Evolutionary conservation across 495 filamentous ascomycete genomes (phyloP).

Genomic region (Astrocystis sublimbata): DNA sequence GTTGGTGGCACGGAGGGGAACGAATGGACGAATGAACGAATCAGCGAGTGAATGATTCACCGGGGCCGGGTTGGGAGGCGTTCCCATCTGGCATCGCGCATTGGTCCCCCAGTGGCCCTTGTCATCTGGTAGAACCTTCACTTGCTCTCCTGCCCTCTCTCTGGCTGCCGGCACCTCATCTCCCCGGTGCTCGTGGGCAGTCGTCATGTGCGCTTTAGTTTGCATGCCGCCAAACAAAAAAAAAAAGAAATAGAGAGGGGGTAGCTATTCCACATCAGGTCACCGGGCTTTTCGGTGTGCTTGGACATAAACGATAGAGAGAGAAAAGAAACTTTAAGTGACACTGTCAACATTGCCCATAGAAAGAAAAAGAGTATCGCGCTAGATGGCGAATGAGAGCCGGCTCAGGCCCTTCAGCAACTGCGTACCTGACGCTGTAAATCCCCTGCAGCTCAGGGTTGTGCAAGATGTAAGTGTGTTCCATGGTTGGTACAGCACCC

Average conservation of each 20-base stretch:
- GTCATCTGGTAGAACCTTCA: neutral
- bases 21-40: too few relatives aligned
- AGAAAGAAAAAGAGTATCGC: constrained; percentile 10
- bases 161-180: constrained; percentile 4
- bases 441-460: constrained; percentile 21
- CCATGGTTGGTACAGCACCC: constrained; percentile 14
- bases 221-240: neutral
- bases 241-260: neutral
- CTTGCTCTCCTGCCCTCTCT: neutral
- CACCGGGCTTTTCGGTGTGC: neutral
- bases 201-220: neutral
- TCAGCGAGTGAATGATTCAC: constrained; percentile 11
- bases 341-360: neutral
- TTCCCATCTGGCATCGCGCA: neutral
- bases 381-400: constrained; percentile 14
- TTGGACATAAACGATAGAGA: neutral
- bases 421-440: constrained; percentile 10
- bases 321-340: neutral
- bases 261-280: neutral
- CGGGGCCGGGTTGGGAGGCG: neutral
- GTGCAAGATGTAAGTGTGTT: constrained; percentile 15
- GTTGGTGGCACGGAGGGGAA: constrained; percentile 9
- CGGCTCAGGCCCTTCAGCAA: constrained; percentile 11
- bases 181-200: neutral
- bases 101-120: constrained; percentile 3